Base-by-base conservation (phyloP, 73 alveolate genomes). In the Diophrys sp. region DNA sequence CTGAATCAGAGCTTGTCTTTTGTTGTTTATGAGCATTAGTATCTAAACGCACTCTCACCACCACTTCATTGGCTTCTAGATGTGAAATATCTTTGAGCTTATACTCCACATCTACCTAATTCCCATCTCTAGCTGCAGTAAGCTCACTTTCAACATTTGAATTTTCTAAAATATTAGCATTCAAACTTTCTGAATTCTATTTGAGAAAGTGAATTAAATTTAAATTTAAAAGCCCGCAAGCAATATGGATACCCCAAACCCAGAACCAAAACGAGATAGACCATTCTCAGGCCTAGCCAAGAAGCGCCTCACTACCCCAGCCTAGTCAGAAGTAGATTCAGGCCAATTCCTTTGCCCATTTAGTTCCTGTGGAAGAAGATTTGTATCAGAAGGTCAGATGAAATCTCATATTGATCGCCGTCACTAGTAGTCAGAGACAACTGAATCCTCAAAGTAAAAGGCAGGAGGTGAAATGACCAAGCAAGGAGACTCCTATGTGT, bases 351-450 rank as follows among this genome's bases (percentile, higher is more conserved):
- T 44, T 11, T 85, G 93, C 53, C 88, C 85, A 29, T 71, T 33
- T 53, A 80, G 33, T 26, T 62, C 68, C 2, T 85, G 93, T 54
- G 93, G 93, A 28, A 85, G 93, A 54, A 85, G 72, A 71, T 85
- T 85, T 68, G 81, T 85, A 29, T 78, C 85, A 23, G 54, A 78
- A 53, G 93, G 75, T 0, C 57, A 69, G 27, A 72, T 85, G 5
- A 78, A 78, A 29, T 31, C 34, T 33, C 93, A 85, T 57, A 72
- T 85, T 8, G 88, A 79, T 27, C 33, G 93, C 67, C 70, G 93
- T 27, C 93, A 85, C 67, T 74, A 70, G 23, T 70, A 69, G 24
- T 71, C 66, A 31, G 56, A 71, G 56, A 30, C 66, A 23, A 2
- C 26, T 34, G 77, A 30, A 82, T 11, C 91, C 87, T 26, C 70